Percentiles rank a stretch among this genome's conserved stretches.
Evolutionary conservation across 345 rosid genomes (phyloP).

Genomic region (Acer saccharum): DNA sequence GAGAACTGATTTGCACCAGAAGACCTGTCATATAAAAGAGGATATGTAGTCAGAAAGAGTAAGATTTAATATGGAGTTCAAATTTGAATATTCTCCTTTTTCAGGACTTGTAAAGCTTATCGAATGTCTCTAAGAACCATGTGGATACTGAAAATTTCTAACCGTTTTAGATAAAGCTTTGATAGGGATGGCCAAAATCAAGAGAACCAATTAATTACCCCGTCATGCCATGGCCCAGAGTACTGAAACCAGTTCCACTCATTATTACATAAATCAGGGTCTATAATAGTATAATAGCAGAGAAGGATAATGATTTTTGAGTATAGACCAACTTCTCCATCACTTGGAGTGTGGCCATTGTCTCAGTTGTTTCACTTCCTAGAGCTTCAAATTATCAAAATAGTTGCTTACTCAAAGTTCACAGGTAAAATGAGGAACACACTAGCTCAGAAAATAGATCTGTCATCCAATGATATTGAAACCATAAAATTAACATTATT

Average conservation of each 20-base stretch:
- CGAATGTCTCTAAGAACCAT: constrained; percentile 1
- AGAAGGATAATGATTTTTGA: background rate
- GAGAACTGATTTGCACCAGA: constrained; percentile 43
- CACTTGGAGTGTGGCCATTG: background rate
- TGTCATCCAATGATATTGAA: background rate
- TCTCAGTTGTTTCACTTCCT: background rate
- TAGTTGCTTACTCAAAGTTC: background rate
- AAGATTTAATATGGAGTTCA: background rate
- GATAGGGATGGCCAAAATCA: background rate
- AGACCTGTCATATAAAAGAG: constrained; percentile 40
- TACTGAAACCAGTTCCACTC: background rate
- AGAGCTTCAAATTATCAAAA: background rate
- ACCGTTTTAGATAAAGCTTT: background rate
- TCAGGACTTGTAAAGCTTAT: background rate
- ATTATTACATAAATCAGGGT: background rate
- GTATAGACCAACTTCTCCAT: background rate
- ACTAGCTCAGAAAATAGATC: background rate
- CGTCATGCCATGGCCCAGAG: background rate
- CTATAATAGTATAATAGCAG: background rate
- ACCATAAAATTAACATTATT: background rate
- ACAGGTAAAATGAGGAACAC: background rate
- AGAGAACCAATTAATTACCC: background rate
- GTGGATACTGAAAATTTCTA: background rate
- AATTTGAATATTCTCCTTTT: background rate
- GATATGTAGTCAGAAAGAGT: background rate